phyloP scores from a whole-genome alignment of 164 flowering plant species.

The Taxillus chinensis region DNA sequence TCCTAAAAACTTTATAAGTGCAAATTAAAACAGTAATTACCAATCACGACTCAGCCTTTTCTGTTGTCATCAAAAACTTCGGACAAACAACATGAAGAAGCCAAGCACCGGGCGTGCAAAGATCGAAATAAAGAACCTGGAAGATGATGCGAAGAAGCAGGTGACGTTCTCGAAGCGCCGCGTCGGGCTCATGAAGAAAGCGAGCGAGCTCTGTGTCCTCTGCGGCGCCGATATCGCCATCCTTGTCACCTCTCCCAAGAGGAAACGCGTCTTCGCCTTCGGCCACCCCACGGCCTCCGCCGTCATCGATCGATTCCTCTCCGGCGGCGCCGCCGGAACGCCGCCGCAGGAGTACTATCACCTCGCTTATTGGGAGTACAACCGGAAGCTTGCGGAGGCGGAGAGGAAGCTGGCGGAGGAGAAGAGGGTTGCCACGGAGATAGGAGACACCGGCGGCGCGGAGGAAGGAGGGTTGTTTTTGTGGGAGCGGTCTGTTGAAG shows the following conservation, averaged over 20 bases:
- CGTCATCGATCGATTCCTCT: not conserved
- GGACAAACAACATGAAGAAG: not conserved
- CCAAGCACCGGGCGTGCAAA: not conserved
- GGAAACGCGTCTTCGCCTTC: not conserved
- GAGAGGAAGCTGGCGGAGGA: not conserved
- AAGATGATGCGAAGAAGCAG: not conserved
- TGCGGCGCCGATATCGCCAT: not conserved
- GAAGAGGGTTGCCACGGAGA: not conserved
- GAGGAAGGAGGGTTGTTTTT: not conserved
- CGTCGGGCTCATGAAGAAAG: not conserved
- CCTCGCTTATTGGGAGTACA: no score
- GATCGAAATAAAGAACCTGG: not conserved
- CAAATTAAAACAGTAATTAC: no score
- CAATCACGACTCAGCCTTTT: no score
- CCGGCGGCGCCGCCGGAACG: not conserved
- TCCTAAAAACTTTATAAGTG: no score
- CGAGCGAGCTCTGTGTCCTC: conserved; percentile 1
- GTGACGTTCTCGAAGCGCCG: conserved; percentile 5
- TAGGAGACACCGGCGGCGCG: not conserved
- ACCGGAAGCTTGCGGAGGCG: not conserved
- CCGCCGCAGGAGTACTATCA: no score
- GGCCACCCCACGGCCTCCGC: not conserved
- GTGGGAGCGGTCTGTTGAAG: not conserved
- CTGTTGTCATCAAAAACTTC: no score
- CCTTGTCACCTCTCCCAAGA: not conserved